These are phyloP conservation scores for Crucibulum laeve DNA, from an alignment of 768 basidiomycete species.

Conservation along the genomic window DNA sequence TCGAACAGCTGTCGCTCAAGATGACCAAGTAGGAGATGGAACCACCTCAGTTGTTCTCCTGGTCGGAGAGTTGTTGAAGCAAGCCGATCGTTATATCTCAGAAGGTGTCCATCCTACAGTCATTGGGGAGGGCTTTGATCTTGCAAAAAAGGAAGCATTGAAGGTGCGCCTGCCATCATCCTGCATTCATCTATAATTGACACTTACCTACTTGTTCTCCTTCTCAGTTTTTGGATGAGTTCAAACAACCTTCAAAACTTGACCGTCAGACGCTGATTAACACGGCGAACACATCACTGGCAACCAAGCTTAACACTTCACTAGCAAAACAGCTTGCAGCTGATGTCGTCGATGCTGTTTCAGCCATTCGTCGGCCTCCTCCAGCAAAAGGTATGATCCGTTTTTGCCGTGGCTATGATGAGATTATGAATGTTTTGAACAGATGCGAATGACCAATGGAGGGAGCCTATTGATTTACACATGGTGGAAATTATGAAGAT, in stretches of 20 bases:
- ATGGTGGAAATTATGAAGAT: conserved; percentile 99
- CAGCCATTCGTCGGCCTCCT: conserved; percentile 74
- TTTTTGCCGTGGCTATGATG: conserved; percentile 8
- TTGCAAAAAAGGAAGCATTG: conserved; percentile 95
- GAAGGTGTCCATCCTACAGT: conserved; percentile 99
- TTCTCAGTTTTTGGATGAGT: conserved; percentile 86
- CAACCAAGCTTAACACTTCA: conserved; percentile 82
- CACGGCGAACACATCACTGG: conserved; percentile 92
- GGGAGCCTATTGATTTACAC: conserved; percentile 93
- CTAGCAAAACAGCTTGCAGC: conserved; percentile 87
- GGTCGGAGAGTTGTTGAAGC: conserved; percentile 93
- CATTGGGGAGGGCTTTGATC: conserved; percentile 91
- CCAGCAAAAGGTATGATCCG: conserved; percentile 49
- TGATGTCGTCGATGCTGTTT: conserved; percentile 93
- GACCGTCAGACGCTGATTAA: conserved; percentile 91
- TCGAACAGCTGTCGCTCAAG: conserved; percentile 96
- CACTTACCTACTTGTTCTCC: conserved; percentile 4
- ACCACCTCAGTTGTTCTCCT: conserved; percentile 96
- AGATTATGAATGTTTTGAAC: conserved; percentile 3
- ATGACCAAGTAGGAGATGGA: conserved; percentile 98
- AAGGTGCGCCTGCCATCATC: no score
- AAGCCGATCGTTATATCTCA: conserved; percentile 95
- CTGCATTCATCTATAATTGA: conserved; percentile 8
- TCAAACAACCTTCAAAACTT: conserved; percentile 72
- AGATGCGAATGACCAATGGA: conserved; percentile 67